Evolutionary conservation across 1,139 yeast genomes (phyloP).

Genomic region (Geotrichum citri-aurantii): DNA sequence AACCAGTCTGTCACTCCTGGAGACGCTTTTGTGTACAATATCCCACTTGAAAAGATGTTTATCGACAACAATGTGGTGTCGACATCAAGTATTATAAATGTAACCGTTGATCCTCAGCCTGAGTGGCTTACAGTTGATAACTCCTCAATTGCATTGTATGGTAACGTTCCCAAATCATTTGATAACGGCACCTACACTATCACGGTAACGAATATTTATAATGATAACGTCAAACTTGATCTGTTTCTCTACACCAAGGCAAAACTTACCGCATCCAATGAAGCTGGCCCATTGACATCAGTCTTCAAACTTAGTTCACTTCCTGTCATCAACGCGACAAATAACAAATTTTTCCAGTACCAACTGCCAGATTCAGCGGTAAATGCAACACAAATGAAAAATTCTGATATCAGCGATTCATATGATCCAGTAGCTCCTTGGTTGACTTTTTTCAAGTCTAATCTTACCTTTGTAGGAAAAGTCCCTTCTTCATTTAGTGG

Average conservation of each 20-base stretch:
- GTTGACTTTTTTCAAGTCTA: slow-evolving; percentile 10
- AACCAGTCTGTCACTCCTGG: slow-evolving; percentile 61
- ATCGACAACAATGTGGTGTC: slow-evolving; percentile 53
- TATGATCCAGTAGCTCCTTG: slow-evolving; percentile 15
- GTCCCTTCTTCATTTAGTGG: slow-evolving; percentile 17
- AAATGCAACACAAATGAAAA: neutral
- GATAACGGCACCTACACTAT: slow-evolving; percentile 42
- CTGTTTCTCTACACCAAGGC: slow-evolving; percentile 34
- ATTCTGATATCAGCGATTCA: slow-evolving; percentile 2
- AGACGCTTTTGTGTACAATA: slow-evolving; percentile 46
- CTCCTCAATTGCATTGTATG: slow-evolving; percentile 32
- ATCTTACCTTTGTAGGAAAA: slow-evolving; percentile 12
- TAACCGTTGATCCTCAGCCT: slow-evolving; percentile 37
- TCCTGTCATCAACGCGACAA: slow-evolving; percentile 56
- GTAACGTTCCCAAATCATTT: slow-evolving; percentile 51
- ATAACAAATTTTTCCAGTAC: slow-evolving; percentile 50
- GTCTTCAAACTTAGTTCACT: slow-evolving; percentile 19
- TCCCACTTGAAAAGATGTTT: slow-evolving; percentile 57
- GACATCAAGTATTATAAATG: slow-evolving; percentile 46
- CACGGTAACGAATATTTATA: slow-evolving; percentile 55
- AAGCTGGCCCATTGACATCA: slow-evolving; percentile 6
- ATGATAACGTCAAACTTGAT: slow-evolving; percentile 59
- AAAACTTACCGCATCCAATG: neutral
- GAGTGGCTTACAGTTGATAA: slow-evolving; percentile 51
- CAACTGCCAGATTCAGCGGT: slow-evolving; percentile 43